These are phyloP conservation scores for Chondrus crispus DNA, from an alignment of 23 red algal genomes.

Conservation along the genomic window DNA sequence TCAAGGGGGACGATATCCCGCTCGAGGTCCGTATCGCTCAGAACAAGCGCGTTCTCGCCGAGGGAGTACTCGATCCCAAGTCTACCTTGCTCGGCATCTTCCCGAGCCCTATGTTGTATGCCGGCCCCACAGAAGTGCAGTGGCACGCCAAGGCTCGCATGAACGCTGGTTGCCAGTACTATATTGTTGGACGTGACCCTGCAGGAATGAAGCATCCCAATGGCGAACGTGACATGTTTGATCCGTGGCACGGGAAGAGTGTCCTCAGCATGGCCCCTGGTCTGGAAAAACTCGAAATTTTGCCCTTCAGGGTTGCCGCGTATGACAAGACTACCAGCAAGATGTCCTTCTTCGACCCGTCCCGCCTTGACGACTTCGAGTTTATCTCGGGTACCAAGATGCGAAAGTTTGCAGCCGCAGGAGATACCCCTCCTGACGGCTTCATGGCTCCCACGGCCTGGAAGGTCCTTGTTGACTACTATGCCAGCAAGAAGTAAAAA, in stretches of 20 bases:
- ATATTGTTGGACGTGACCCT: constrained; percentile 98
- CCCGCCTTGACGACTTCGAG: constrained; percentile 92
- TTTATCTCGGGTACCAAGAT: constrained; percentile 99
- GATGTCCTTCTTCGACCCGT: constrained; percentile 98
- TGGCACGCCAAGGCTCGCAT: constrained; percentile 99
- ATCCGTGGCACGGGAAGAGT: constrained; percentile 98
- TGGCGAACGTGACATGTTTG: constrained; percentile 89
- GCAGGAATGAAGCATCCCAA: constrained; percentile 97
- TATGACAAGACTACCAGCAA: constrained; percentile 83
- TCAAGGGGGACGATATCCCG: constrained; percentile 97
- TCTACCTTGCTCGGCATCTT: constrained; percentile 94
- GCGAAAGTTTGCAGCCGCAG: constrained; percentile 77
- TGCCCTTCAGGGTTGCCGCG: constrained; percentile 96
- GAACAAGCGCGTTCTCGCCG: constrained; percentile 88
- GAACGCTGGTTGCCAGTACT: constrained; percentile 98
- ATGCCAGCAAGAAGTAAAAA: constrained; percentile 59
- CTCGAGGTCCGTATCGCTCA: constrained; percentile 81
- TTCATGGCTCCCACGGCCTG: constrained; percentile 96
- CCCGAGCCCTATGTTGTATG: constrained; percentile 98
- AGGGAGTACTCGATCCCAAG: constrained; percentile 89
- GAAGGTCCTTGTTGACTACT: constrained; percentile 94
- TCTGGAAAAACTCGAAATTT: constrained; percentile 96
- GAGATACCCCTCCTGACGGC: constrained; percentile 86
- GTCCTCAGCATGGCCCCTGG: constrained; percentile 90
- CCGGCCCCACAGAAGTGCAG: constrained; percentile 96